Evolutionary conservation across 1,139 yeast genomes (phyloP).

Genomic region (Hemisphaericaspora lyxosophila): DNA sequence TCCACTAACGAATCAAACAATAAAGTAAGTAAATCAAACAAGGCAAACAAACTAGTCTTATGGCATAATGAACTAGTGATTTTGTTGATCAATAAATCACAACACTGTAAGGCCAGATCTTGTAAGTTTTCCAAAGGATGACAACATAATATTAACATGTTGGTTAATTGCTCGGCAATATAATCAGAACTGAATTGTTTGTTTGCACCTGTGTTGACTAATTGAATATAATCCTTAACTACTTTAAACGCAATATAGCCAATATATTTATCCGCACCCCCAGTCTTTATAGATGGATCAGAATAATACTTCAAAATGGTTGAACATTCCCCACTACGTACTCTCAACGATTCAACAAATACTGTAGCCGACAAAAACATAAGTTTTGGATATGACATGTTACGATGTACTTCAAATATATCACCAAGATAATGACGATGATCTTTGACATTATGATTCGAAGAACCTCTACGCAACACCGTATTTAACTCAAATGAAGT

Average conservation of each 20-base stretch:
- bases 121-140: conserved; percentile 77
- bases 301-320: conserved; percentile 73
- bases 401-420: conserved; percentile 50
- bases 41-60: conserved; percentile 66
- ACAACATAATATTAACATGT: conserved; percentile 69
- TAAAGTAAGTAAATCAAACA: conserved; percentile 76
- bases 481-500: conserved; percentile 91
- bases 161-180: conserved; percentile 71
- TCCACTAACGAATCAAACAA: conserved; percentile 80
- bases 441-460: conserved; percentile 75
- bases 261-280: conserved; percentile 72
- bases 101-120: conserved; percentile 75
- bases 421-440: conserved; percentile 63
- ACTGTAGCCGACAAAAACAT: conserved; percentile 87
- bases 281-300: conserved; percentile 75
- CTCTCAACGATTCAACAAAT: conserved; percentile 75
- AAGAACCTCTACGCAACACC: conserved; percentile 85
- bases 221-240: conserved; percentile 54
- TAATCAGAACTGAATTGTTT: conserved; percentile 54
- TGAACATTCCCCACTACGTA: conserved; percentile 78
- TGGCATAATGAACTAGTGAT: conserved; percentile 86
- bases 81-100: conserved; percentile 63
- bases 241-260: conserved; percentile 64
- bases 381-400: conserved; percentile 72
- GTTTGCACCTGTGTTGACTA: conserved; percentile 47